phyloP scores from a whole-genome alignment of 495 filamentous ascomycete genomes.

The Penicillium alfredii region DNA sequence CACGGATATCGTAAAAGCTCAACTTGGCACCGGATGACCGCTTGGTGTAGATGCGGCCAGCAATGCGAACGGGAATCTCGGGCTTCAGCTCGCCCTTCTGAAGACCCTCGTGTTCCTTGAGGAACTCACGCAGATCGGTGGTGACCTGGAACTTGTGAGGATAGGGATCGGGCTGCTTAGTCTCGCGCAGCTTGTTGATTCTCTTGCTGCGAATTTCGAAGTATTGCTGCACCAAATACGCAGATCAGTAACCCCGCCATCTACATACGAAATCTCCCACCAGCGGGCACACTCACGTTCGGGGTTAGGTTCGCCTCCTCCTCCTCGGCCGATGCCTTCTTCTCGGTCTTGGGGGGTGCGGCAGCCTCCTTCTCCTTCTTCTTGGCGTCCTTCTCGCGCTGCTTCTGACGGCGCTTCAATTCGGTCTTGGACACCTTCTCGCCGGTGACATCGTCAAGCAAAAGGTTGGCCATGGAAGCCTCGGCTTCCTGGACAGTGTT shows the following conservation, averaged over 20 bases:
- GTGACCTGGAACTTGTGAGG: conserved; percentile 95
- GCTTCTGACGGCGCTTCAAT: conserved; percentile 93
- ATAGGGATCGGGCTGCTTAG: conserved; percentile 80
- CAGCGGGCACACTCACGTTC: conserved; percentile 56
- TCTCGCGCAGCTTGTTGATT: conserved; percentile 78
- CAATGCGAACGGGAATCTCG: conserved; percentile 66
- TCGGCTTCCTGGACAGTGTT: conserved; percentile 52
- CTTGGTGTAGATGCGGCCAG: conserved; percentile 84
- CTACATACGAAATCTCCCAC: background rate
- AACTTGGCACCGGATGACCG: conserved; percentile 77
- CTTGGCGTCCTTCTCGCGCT: conserved; percentile 74
- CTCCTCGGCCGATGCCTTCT: conserved; percentile 63
- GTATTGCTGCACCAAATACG: conserved; percentile 72
- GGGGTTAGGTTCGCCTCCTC: conserved; percentile 78
- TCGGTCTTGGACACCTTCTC: conserved; percentile 83
- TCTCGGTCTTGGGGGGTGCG: conserved; percentile 59
- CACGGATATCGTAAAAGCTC: conserved; percentile 87
- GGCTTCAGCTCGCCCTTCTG: conserved; percentile 78
- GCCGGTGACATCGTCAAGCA: conserved; percentile 78
- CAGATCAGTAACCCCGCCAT: conserved; percentile 1
- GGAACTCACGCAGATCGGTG: conserved; percentile 69
- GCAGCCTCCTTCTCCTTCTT: conserved; percentile 82
- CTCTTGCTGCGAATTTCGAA: conserved; percentile 87
- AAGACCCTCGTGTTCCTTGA: conserved; percentile 65
- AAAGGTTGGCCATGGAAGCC: conserved; percentile 62